Evolutionary conservation across 345 rosid species (phyloP).

Genomic region (Gossypium mustelinum): DNA sequence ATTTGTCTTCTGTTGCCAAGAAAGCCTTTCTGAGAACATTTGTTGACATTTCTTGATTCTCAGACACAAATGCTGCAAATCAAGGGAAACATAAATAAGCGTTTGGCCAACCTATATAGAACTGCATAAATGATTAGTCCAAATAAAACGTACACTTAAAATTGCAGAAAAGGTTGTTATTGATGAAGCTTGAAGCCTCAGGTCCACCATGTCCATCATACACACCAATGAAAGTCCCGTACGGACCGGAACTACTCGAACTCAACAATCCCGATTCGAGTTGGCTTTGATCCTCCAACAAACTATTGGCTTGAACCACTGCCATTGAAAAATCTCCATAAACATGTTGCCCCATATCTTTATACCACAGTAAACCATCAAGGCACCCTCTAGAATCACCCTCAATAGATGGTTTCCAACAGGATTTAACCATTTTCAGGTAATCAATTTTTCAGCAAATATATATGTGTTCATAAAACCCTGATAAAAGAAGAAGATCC

Average conservation of each 20-base stretch:
- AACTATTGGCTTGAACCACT: conserved; percentile 65
- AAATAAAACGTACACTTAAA: conserved; percentile 48
- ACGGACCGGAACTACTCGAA: conserved; percentile 36
- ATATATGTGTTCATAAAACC: conserved; percentile 3
- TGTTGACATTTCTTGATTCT: conserved; percentile 42
- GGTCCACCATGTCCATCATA: conserved; percentile 91
- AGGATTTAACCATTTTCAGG: conserved; percentile 52
- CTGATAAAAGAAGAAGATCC: conserved; percentile 14
- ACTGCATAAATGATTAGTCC: background rate
- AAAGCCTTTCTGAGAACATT: conserved; percentile 54
- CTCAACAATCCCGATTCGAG: conserved; percentile 75
- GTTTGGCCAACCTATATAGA: background rate
- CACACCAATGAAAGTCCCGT: conserved; percentile 66
- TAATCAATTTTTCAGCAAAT: background rate
- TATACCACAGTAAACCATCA: conserved; percentile 67
- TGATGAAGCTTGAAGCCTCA: conserved; percentile 63
- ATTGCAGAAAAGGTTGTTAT: conserved; percentile 50
- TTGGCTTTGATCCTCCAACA: conserved; percentile 80
- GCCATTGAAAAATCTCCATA: conserved; percentile 83
- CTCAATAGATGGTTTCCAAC: conserved; percentile 48
- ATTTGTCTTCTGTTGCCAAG: conserved; percentile 51
- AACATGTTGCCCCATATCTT: conserved; percentile 58
- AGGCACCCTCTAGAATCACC: conserved; percentile 35
- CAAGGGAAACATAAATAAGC: background rate
- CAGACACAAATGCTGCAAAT: conserved; percentile 48